Conservation (phyloP, 108 stramenopile genomes). For the Parmales sp. region DNA sequence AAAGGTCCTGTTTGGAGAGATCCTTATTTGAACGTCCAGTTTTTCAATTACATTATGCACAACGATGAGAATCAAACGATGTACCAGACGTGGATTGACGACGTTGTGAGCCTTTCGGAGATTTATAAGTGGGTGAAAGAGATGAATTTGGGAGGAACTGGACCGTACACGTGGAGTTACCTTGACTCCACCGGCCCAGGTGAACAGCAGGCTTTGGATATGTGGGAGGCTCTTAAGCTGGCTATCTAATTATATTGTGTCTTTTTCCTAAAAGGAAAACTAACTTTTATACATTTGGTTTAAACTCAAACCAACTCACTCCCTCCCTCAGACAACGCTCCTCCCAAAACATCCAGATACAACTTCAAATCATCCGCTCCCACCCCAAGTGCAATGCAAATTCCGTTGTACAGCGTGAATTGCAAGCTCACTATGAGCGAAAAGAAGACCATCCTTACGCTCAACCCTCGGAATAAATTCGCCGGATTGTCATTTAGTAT, state of each 20-base stretch:
- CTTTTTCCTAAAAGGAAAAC: too few species aligned
- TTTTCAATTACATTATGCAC: slow-evolving; percentile 33
- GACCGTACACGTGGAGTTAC: too few species aligned
- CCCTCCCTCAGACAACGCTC: slow-evolving; percentile 27
- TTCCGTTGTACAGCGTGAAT: slow-evolving; percentile 54
- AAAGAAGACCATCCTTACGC: slow-evolving; percentile 55
- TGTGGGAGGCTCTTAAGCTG: too few species aligned
- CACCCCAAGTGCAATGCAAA: slow-evolving; percentile 50
- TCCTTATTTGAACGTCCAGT: slow-evolving; percentile 14
- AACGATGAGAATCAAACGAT: neutral
- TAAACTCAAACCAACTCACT: too few species aligned
- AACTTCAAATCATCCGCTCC: slow-evolving; percentile 65
- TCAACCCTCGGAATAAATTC: slow-evolving; percentile 40
- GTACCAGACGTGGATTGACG: slow-evolving; percentile 34
- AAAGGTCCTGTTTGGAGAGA: slow-evolving; percentile 23
- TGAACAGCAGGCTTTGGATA: too few species aligned
- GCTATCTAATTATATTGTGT: too few species aligned
- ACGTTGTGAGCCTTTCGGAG: slow-evolving; percentile 15
- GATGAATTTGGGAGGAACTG: too few species aligned
- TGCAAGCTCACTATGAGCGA: slow-evolving; percentile 57
- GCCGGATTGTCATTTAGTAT: slow-evolving; percentile 27
- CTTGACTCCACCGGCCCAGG: too few species aligned
- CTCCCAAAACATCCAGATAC: slow-evolving; percentile 60
- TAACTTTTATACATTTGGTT: too few species aligned
- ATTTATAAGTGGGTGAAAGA: slow-evolving; percentile 11